These are phyloP conservation scores for Hemisphaericaspora lyxosophila DNA, from an alignment of 1,139 yeast species.

Conservation along the genomic window DNA sequence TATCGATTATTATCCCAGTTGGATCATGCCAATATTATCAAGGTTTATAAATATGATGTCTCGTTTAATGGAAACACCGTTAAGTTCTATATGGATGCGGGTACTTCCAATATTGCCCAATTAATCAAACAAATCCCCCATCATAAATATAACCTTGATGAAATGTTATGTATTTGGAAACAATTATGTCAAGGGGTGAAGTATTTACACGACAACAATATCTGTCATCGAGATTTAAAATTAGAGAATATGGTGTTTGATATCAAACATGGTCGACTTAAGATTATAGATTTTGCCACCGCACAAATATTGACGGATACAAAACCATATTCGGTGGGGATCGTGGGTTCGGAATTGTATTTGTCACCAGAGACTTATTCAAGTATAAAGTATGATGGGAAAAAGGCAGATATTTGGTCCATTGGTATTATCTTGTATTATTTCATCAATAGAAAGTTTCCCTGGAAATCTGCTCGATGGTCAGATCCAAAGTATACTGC, in stretches of 20 bases:
- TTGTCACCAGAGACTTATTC: conserved; percentile 50
- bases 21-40: conserved; percentile 36
- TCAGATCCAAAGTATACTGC: conserved; percentile 18
- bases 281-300: conserved; percentile 42
- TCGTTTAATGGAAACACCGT: conserved; percentile 21
- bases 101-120: conserved; percentile 23
- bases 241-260: conserved; percentile 38
- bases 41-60: conserved; percentile 25
- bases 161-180: conserved; percentile 33
- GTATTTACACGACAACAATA: conserved; percentile 30
- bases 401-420: conserved; percentile 50
- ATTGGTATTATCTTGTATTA: conserved; percentile 43
- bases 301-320: conserved; percentile 17
- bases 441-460: conserved; percentile 25
- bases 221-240: conserved; percentile 47
- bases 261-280: conserved; percentile 22
- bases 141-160: conserved; percentile 13
- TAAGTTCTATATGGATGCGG: conserved; percentile 34
- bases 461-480: conserved; percentile 38
- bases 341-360: conserved; percentile 50
- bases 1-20: conserved; percentile 28
- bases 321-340: conserved; percentile 32
- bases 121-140: conserved; percentile 13
- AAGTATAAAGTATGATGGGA: conserved; percentile 39
- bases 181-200: conserved; percentile 32